Conservation (phyloP, 306 rosid genomes). For the Trifolium dubium region DNA sequence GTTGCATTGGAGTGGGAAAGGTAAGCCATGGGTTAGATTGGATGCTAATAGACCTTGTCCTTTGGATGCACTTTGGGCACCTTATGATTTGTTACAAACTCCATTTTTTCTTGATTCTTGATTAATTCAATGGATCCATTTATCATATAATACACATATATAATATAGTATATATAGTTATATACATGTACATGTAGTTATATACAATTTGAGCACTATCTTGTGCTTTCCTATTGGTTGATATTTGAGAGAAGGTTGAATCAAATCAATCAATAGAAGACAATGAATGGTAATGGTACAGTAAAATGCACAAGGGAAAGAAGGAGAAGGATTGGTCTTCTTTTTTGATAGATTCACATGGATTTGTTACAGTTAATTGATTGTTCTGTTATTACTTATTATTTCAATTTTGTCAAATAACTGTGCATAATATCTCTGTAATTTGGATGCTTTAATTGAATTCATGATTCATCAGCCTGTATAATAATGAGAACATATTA, state of each 20-base stretch:
- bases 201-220: constrained; percentile 5
- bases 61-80: constrained; percentile 92
- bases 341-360: not conserved
- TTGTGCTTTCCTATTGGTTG: not conserved
- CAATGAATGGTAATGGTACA: too few relatives aligned
- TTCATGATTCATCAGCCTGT: not conserved
- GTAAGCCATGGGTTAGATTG: constrained; percentile 89
- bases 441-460: constrained; percentile 32
- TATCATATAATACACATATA: not conserved
- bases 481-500: not conserved
- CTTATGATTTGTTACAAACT: constrained; percentile 76
- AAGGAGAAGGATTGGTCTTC: not conserved
- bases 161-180: not conserved
- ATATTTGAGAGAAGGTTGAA: not conserved
- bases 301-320: too few relatives aligned
- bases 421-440: constrained; percentile 43
- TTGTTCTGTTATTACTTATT: not conserved
- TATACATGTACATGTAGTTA: not conserved
- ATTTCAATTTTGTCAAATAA: constrained; percentile 31
- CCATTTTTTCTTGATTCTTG: constrained; percentile 80
- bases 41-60: constrained; percentile 90
- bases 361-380: constrained; percentile 8
- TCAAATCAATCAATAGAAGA: too few relatives aligned
- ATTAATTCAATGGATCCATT: not conserved
- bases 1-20: constrained; percentile 97